Conservation (phyloP, 257 asterid genomes). For the Solanum paucissectum region DNA sequence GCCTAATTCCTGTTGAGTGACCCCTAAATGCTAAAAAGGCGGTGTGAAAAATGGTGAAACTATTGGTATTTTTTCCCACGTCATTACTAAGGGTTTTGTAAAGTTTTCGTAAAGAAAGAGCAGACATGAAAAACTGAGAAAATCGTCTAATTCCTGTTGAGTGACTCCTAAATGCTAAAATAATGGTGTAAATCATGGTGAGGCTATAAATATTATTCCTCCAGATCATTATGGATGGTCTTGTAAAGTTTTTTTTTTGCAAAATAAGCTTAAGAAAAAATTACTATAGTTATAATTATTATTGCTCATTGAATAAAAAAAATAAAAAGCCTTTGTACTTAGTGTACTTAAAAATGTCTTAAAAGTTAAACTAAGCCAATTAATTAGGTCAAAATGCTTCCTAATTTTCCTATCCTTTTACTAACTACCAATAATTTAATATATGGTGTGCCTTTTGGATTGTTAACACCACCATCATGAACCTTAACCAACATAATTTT, state of each 20-base stretch:
- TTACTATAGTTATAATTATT: not conserved
- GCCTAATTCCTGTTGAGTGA: too few species aligned
- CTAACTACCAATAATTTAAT: constrained; percentile 2
- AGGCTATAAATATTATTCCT: too few species aligned
- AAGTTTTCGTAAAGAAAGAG: not conserved
- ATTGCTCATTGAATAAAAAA: not conserved
- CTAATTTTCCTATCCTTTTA: not conserved
- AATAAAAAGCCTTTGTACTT: not conserved
- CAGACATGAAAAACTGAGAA: not conserved
- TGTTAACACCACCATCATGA: not conserved
- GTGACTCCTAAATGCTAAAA: not conserved
- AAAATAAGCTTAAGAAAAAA: not conserved
- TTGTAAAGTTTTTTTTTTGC: too few species aligned
- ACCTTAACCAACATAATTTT: not conserved
- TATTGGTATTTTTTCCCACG: not conserved
- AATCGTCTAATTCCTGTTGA: too few species aligned
- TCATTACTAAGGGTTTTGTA: too few species aligned
- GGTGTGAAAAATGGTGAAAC: not conserved
- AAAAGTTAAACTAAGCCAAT: not conserved
- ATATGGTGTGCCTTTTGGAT: not conserved
- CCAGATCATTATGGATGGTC: not conserved
- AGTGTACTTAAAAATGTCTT: not conserved
- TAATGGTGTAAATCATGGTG: too few species aligned
- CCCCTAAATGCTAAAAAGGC: too few species aligned
- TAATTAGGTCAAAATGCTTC: not conserved